Conservation (phyloP, 2,329 filamentous ascomycete species). For the Trichoderma arundinaceum region DNA sequence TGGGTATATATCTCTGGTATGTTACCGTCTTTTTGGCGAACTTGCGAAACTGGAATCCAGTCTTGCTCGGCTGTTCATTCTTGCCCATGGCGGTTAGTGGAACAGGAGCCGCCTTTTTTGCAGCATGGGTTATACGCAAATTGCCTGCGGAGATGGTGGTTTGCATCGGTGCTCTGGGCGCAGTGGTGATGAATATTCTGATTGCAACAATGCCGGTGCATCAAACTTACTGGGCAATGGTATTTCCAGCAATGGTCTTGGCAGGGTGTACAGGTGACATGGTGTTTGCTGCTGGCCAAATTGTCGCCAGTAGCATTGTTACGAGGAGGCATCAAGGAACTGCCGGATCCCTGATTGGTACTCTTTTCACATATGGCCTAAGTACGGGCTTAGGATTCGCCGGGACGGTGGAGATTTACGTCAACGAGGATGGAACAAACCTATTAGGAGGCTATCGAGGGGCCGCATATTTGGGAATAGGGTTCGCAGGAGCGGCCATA, state of each 20-base stretch:
- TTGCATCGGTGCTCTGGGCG: neutral
- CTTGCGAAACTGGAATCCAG: neutral
- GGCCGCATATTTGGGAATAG: neutral
- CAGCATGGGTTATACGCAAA: slow-evolving; percentile 9
- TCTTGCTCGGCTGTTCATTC: slow-evolving; percentile 2
- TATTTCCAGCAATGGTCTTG: slow-evolving; percentile 4
- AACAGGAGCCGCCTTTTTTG: neutral
- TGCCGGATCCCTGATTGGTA: slow-evolving; percentile 4
- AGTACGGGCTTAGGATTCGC: slow-evolving; percentile 16
- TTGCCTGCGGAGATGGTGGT: slow-evolving; percentile 4
- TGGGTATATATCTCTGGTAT: slow-evolving; percentile 13
- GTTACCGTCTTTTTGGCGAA: slow-evolving; percentile 3
- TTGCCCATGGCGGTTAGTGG: slow-evolving; percentile 10
- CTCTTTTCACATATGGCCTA: slow-evolving; percentile 10
- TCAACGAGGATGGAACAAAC: neutral
- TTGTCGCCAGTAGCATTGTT: slow-evolving; percentile 4
- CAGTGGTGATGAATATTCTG: neutral
- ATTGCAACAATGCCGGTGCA: slow-evolving; percentile 6
- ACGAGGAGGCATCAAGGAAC: slow-evolving; percentile 1
- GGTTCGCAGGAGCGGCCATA: neutral
- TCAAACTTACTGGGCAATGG: slow-evolving; percentile 18
- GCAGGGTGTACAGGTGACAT: slow-evolving; percentile 11
- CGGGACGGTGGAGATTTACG: slow-evolving; percentile 8
- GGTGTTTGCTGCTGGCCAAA: slow-evolving; percentile 20
- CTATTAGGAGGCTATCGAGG: neutral